phyloP scores from a whole-genome alignment of 1,284 basidiomycete genomes.

The Ganoderma meredithae region DNA sequence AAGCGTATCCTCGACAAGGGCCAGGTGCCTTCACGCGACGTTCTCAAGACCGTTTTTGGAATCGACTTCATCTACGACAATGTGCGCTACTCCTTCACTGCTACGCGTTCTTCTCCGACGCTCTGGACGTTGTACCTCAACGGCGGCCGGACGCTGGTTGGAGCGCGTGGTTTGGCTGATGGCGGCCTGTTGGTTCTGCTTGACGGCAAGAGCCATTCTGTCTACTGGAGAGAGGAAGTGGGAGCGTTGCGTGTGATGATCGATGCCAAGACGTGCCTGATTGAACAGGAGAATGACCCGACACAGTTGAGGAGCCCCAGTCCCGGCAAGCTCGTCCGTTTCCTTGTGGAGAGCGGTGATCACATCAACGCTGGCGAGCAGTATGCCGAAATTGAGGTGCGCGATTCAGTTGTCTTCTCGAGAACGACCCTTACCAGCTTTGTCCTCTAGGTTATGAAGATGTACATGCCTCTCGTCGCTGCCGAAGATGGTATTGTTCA shows the following conservation, averaged over 20 bases:
- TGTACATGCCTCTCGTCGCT: slow-evolving; percentile 99
- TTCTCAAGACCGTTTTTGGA: slow-evolving; percentile 96
- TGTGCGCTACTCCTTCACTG: slow-evolving; percentile 95
- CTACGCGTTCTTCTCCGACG: slow-evolving; percentile 88
- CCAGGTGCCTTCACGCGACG: slow-evolving; percentile 94
- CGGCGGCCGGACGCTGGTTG: slow-evolving; percentile 91
- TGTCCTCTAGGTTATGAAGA: slow-evolving; percentile 90
- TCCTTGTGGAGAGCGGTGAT: slow-evolving; percentile 96
- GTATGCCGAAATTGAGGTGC: slow-evolving; percentile 97
- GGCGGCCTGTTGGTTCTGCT: slow-evolving; percentile 94
- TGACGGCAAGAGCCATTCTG: slow-evolving; percentile 94
- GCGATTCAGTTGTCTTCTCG: slow-evolving; percentile 26
- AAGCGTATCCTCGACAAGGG: slow-evolving; percentile 97
- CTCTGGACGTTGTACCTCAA: slow-evolving; percentile 97
- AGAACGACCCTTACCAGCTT: not conserved
- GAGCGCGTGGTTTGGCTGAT: slow-evolving; percentile 91
- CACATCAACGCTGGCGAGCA: slow-evolving; percentile 96
- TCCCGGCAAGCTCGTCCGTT: slow-evolving; percentile 96
- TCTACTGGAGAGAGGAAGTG: slow-evolving; percentile 99
- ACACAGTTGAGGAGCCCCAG: slow-evolving; percentile 96
- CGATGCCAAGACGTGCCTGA: slow-evolving; percentile 96
- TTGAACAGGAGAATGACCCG: slow-evolving; percentile 99
- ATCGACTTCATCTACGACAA: slow-evolving; percentile 99
- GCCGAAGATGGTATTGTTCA: slow-evolving; percentile 96
- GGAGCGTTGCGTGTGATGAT: slow-evolving; percentile 94